Percentiles rank a stretch among this genome's conserved stretches.
These are phyloP conservation scores for Lodderomyces pseudojiufengensis DNA, from an alignment of 1,139 yeast genomes.

Conservation along the genomic window DNA sequence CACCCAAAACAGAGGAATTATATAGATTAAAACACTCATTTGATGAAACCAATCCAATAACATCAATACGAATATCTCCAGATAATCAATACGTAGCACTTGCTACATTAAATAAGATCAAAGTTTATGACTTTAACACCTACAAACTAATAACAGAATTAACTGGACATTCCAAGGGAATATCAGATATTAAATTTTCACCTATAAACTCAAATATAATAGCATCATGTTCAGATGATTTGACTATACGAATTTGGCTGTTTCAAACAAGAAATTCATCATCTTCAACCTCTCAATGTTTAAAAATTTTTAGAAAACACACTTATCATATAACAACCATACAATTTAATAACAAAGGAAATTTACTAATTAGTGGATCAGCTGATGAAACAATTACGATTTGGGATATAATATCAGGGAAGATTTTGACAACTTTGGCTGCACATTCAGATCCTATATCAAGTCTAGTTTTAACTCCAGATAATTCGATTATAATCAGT, in stretches of 20 bases:
- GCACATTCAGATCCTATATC: constrained; percentile 94
- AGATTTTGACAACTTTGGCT: constrained; percentile 71
- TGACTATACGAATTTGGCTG: constrained; percentile 75
- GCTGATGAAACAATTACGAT: constrained; percentile 88
- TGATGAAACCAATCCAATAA: constrained; percentile 4
- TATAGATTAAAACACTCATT: constrained; percentile 5
- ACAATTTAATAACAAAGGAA: constrained; percentile 72
- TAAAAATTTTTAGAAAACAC: constrained; percentile 70
- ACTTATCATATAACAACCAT: constrained; percentile 79
- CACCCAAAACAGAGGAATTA: constrained; percentile 1
- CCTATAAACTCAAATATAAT: constrained; percentile 65
- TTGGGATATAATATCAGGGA: constrained; percentile 81
- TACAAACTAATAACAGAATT: constrained; percentile 34
- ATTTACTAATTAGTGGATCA: constrained; percentile 74
- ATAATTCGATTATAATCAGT: constrained; percentile 78
- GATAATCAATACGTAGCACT: constrained; percentile 63
- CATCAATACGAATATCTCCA: constrained; percentile 48
- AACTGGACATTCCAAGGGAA: constrained; percentile 63
- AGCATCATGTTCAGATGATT: constrained; percentile 87
- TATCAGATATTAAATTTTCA: constrained; percentile 71
- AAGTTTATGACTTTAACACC: constrained; percentile 19
- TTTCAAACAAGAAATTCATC: constrained; percentile 18
- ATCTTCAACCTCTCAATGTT: constrained; percentile 46
- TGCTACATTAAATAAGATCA: constrained; percentile 32
- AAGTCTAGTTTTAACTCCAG: constrained; percentile 68